These are phyloP conservation scores for Botrytis porri DNA, from an alignment of 2,329 filamentous ascomycete genomes.

Conservation along the genomic window DNA sequence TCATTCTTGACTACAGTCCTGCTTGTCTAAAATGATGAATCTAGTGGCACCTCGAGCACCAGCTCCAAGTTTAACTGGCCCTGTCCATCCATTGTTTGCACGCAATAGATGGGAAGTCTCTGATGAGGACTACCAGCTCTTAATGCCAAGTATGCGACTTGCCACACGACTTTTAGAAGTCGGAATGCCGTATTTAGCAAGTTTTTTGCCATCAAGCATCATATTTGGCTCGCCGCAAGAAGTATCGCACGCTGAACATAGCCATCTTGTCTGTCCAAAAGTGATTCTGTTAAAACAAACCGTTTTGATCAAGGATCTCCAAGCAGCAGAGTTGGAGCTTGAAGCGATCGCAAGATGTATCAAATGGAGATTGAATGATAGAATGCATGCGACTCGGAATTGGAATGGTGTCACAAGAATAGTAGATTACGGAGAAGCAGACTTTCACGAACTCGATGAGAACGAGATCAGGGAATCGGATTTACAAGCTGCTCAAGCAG, in stretches of 20 bases:
- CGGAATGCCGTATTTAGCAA: slow-evolving; percentile 29
- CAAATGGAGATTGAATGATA: slow-evolving; percentile 29
- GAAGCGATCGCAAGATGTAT: slow-evolving; percentile 25
- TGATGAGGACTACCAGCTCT: slow-evolving; percentile 27
- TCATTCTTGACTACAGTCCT: not conserved
- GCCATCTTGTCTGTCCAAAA: not conserved
- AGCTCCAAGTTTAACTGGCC: slow-evolving; percentile 16
- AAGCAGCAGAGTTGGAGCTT: slow-evolving; percentile 24
- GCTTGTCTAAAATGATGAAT: not conserved
- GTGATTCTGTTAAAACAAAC: slow-evolving; percentile 2
- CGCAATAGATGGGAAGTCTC: slow-evolving; percentile 26
- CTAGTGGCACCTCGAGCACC: not conserved
- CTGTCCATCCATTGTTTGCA: slow-evolving; percentile 25
- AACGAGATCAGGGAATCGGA: slow-evolving; percentile 22
- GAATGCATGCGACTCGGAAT: slow-evolving; percentile 22
- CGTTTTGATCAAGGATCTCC: slow-evolving; percentile 13
- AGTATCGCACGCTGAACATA: not conserved
- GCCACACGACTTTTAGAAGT: slow-evolving; percentile 29
- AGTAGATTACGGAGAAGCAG: slow-evolving; percentile 14
- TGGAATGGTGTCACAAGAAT: slow-evolving; percentile 27
- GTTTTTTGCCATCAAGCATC: slow-evolving; percentile 28
- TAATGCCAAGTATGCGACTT: slow-evolving; percentile 32
- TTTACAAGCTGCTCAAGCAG: slow-evolving; percentile 6
- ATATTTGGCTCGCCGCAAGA: slow-evolving; percentile 11
- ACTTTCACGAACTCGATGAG: slow-evolving; percentile 16